Evolutionary conservation across 148 eudicot genomes (phyloP).

Genomic region (Cornus suecica): DNA sequence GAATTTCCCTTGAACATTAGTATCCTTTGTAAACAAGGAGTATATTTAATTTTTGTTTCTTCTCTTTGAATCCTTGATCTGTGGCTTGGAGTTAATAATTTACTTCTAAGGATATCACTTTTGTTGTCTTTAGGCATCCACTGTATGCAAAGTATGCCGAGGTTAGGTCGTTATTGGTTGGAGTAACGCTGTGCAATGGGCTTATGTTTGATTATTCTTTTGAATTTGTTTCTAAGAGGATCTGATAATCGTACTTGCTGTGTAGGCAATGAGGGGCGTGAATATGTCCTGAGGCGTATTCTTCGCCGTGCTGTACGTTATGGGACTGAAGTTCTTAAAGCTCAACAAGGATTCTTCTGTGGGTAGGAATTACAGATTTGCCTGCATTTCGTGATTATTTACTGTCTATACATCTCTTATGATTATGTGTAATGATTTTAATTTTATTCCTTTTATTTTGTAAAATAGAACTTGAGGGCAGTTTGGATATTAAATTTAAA

Average conservation of each 20-base stretch:
- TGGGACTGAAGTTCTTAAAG: conserved; percentile 89
- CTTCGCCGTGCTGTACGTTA: conserved; percentile 98
- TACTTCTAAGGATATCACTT: neutral
- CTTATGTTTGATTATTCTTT: neutral
- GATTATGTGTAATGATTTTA: conserved; percentile 1
- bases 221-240: neutral
- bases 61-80: neutral
- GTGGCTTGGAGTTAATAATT: neutral
- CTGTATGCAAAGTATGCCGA: neutral
- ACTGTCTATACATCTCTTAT: neutral
- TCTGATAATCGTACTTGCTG: conserved; percentile 5
- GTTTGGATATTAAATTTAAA: neutral
- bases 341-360: conserved; percentile 77
- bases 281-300: conserved; percentile 91
- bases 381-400: neutral
- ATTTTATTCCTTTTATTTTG: neutral
- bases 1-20: neutral
- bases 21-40: neutral
- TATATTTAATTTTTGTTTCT: no score
- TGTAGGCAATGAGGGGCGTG: conserved; percentile 95
- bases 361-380: conserved; percentile 47
- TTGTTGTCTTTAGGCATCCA: neutral
- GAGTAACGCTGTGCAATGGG: neutral
- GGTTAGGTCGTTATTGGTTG: neutral
- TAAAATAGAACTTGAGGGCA: neutral